phyloP scores from a whole-genome alignment of 306 rosid genomes.

The Castanea sativa region DNA sequence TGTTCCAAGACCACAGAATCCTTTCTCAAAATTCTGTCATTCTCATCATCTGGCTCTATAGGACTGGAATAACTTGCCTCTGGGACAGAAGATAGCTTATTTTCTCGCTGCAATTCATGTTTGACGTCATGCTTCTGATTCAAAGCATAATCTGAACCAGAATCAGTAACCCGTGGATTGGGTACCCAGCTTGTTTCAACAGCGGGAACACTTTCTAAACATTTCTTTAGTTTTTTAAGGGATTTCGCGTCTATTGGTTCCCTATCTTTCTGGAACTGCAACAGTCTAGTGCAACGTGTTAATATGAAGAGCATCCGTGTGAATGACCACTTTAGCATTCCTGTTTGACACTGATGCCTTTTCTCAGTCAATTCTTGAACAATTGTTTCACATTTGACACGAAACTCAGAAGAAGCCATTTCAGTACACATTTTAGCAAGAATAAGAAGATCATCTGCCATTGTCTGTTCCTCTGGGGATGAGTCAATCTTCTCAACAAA shows the following conservation, averaged over 20 bases:
- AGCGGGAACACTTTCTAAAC: slow-evolving; percentile 8
- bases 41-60: slow-evolving; percentile 3
- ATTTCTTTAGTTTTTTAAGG: background rate
- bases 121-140: background rate
- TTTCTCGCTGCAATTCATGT: background rate
- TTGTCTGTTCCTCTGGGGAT: background rate
- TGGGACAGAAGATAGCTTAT: background rate
- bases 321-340: slow-evolving; percentile 3
- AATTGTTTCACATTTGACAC: slow-evolving; percentile 7
- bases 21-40: background rate
- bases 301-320: slow-evolving; percentile 8
- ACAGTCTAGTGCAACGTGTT: slow-evolving; percentile 13
- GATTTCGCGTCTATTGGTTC: slow-evolving; percentile 6
- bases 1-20: background rate
- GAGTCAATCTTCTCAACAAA: background rate
- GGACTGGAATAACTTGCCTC: background rate
- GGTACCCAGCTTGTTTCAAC: slow-evolving; percentile 8
- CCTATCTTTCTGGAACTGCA: slow-evolving; percentile 11
- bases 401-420: slow-evolving; percentile 6
- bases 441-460: slow-evolving; percentile 3
- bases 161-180: background rate
- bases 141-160: background rate
- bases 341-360: slow-evolving; percentile 11
- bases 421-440: background rate
- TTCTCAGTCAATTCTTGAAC: slow-evolving; percentile 5